Percentiles rank a stretch among this genome's conserved stretches.
Evolutionary conservation across 2,329 filamentous ascomycete species (phyloP).

Genomic region (Claviceps pazoutovae): DNA sequence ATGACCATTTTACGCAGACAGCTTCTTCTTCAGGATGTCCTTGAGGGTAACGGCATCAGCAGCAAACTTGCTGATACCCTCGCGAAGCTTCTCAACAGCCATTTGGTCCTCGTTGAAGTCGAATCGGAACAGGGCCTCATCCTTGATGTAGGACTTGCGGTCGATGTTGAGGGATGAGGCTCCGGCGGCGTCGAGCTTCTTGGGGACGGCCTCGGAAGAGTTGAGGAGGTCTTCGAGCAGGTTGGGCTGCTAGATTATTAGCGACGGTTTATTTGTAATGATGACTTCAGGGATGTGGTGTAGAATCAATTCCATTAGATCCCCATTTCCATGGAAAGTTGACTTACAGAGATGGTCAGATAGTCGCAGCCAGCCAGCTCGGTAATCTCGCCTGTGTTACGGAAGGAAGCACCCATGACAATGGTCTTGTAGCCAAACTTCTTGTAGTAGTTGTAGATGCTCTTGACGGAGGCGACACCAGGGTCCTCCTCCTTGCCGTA

Average conservation of each 20-base stretch:
- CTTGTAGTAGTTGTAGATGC: constrained; percentile 99
- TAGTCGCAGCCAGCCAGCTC: constrained; percentile 98
- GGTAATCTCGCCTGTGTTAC: constrained; percentile 90
- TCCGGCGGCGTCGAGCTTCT: constrained; percentile 71
- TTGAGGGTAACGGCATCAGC: constrained; percentile 92
- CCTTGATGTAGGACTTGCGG: constrained; percentile 82
- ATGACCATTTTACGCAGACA: constrained; percentile 29
- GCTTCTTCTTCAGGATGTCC: constrained; percentile 79
- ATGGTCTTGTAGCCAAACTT: constrained; percentile 98
- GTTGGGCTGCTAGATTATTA: constrained; percentile 47
- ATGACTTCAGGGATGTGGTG: too few species aligned
- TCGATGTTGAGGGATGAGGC: constrained; percentile 59
- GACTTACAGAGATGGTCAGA: constrained; percentile 80
- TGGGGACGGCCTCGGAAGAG: constrained; percentile 65
- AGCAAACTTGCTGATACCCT: constrained; percentile 99
- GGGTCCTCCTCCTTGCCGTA: constrained; percentile 85
- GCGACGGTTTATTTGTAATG: not conserved
- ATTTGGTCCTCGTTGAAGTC: constrained; percentile 99
- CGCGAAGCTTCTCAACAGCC: constrained; percentile 97
- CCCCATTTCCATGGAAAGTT: constrained; percentile 9
- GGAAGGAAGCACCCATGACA: constrained; percentile 98
- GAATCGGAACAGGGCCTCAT: constrained; percentile 90
- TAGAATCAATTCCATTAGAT: not conserved
- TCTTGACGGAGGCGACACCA: constrained; percentile 84
- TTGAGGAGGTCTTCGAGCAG: constrained; percentile 90